phyloP scores from a whole-genome alignment of 1,139 yeast genomes.

The Kodamaea sp. region DNA sequence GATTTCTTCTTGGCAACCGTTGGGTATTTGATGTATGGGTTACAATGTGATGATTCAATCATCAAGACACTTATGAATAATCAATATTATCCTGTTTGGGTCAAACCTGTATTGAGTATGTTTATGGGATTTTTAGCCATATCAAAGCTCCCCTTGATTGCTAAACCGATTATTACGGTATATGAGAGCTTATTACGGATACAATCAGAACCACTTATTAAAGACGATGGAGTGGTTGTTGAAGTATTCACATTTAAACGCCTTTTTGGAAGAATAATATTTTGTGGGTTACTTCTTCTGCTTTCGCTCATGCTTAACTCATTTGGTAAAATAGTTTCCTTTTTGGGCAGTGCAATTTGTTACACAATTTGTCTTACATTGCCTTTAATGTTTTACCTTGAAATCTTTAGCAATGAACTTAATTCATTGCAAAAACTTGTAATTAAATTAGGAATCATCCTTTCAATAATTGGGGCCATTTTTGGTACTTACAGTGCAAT shows the following conservation, averaged over 20 bases:
- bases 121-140: constrained; percentile 41
- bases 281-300: constrained; percentile 29
- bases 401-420: constrained; percentile 49
- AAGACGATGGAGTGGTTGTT: constrained; percentile 1
- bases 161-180: constrained; percentile 40
- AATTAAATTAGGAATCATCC: constrained; percentile 44
- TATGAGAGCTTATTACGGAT: constrained; percentile 23
- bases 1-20: constrained; percentile 33
- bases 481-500: constrained; percentile 45
- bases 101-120: constrained; percentile 29
- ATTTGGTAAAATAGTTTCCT: constrained; percentile 80
- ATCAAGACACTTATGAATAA: constrained; percentile 38
- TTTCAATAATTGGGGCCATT: constrained; percentile 46
- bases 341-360: constrained; percentile 79
- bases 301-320: constrained; percentile 64
- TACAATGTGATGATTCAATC: constrained; percentile 34
- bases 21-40: constrained; percentile 44
- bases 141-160: constrained; percentile 39
- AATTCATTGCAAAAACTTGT: constrained; percentile 31
- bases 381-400: constrained; percentile 69
- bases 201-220: constrained; percentile 1
- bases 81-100: constrained; percentile 29
- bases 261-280: constrained; percentile 22
- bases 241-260: constrained; percentile 6
- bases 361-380: constrained; percentile 75